These are phyloP conservation scores for Leccinum longicurvipes DNA, from an alignment of 768 basidiomycete genomes.

Conservation along the genomic window DNA sequence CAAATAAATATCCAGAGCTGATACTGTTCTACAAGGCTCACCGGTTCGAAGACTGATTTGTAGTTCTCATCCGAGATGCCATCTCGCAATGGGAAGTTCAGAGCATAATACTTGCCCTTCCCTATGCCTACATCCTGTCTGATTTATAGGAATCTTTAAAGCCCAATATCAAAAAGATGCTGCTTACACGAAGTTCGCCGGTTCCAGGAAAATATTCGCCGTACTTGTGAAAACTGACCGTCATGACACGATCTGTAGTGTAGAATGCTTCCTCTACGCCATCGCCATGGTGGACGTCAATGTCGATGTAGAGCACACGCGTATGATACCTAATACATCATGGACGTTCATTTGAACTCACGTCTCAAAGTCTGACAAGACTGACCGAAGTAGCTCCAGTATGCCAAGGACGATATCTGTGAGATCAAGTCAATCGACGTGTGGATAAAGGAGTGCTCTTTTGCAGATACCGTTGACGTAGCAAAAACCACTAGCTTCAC, in stretches of 20 bases:
- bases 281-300: constrained; percentile 98
- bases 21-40: constrained; percentile 36
- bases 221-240: constrained; percentile 96
- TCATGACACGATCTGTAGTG: constrained; percentile 98
- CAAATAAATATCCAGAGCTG: neutral
- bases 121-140: constrained; percentile 84
- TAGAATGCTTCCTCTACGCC: constrained; percentile 99
- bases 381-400: constrained; percentile 83
- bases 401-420: constrained; percentile 96
- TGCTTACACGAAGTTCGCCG: constrained; percentile 83
- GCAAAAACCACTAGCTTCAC: constrained; percentile 98
- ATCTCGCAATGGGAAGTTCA: constrained; percentile 94
- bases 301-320: constrained; percentile 95
- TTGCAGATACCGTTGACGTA: constrained; percentile 82
- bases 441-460: neutral
- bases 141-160: constrained; percentile 9
- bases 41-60: constrained; percentile 92
- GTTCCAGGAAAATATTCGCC: constrained; percentile 99
- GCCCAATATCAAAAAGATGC: neutral
- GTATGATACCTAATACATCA: constrained; percentile 68
- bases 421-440: constrained; percentile 1
- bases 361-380: constrained; percentile 1
- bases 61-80: constrained; percentile 96
- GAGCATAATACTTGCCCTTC: constrained; percentile 90
- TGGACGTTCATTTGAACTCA: neutral